Conservation (phyloP, 345 rosid species). For the Cardamine occulta region DNA sequence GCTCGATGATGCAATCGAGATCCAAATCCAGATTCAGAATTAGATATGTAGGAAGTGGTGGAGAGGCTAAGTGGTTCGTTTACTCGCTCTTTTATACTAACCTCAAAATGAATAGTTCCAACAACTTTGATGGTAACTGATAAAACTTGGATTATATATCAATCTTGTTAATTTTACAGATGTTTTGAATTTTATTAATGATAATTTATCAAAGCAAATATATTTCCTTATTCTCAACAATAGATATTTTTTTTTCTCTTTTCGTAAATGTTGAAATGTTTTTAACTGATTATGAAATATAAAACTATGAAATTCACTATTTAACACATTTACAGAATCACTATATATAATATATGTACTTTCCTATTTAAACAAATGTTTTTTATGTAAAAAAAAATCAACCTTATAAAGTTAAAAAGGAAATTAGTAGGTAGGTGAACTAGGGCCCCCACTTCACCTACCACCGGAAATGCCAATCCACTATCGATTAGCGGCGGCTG, state of each 20-base stretch:
- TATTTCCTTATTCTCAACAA: not conserved
- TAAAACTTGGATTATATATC: not conserved
- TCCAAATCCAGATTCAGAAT: constrained; percentile 20
- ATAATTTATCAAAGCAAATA: not conserved
- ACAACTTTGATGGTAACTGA: constrained; percentile 13
- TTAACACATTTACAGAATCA: no score
- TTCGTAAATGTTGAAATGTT: not conserved
- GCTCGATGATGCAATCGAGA: not conserved
- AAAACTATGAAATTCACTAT: not conserved
- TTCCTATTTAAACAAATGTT: not conserved
- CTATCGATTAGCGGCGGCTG: constrained; percentile 18
- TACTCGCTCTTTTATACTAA: constrained; percentile 32
- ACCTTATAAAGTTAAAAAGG: not conserved
- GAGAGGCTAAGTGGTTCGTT: constrained; percentile 9
- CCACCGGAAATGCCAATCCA: constrained; percentile 5
- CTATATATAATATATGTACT: no score
- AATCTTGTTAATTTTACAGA: not conserved
- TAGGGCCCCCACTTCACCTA: constrained; percentile 30
- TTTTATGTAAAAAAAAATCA: not conserved
- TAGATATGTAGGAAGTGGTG: constrained; percentile 30
- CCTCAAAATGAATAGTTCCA: constrained; percentile 15
- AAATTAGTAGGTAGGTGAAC: constrained; percentile 16
- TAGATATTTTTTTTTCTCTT: not conserved
- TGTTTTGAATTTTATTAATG: not conserved
- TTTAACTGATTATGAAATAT: not conserved